These are phyloP conservation scores for Aureobasidium subglaciale DNA, from an alignment of 2,329 filamentous ascomycete genomes.

Conservation along the genomic window DNA sequence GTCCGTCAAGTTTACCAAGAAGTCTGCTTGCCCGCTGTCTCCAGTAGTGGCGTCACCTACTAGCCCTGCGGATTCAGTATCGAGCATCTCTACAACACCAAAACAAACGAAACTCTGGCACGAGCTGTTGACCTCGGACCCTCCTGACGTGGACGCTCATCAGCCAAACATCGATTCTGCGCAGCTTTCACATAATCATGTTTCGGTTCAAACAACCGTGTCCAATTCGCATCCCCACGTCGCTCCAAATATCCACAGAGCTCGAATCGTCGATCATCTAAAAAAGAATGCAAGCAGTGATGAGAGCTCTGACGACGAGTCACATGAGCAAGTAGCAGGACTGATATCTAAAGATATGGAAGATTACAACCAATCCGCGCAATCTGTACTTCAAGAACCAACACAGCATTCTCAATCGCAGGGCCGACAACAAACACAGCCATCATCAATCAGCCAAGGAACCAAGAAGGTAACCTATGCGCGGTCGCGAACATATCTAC, in stretches of 20 bases:
- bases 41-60: background rate
- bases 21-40: background rate
- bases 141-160: background rate
- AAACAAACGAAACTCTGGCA: constrained; percentile 28
- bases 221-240: background rate
- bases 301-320: constrained; percentile 17
- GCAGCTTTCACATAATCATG: background rate
- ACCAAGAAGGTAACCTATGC: constrained; percentile 51
- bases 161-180: background rate
- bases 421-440: background rate
- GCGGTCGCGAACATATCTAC: constrained; percentile 52
- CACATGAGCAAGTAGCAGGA: constrained; percentile 1
- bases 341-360: background rate
- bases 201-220: background rate
- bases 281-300: constrained; percentile 22
- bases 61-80: background rate
- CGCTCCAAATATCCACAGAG: constrained; percentile 4
- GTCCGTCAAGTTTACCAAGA: background rate
- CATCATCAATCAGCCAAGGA: constrained; percentile 13
- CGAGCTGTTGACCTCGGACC: constrained; percentile 20
- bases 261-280: constrained; percentile 28
- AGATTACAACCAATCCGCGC: background rate
- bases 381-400: background rate
- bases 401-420: background rate
- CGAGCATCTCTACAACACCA: constrained; percentile 22